phyloP scores from a whole-genome alignment of 768 basidiomycete genomes.

The Mycena vulgaris region DNA sequence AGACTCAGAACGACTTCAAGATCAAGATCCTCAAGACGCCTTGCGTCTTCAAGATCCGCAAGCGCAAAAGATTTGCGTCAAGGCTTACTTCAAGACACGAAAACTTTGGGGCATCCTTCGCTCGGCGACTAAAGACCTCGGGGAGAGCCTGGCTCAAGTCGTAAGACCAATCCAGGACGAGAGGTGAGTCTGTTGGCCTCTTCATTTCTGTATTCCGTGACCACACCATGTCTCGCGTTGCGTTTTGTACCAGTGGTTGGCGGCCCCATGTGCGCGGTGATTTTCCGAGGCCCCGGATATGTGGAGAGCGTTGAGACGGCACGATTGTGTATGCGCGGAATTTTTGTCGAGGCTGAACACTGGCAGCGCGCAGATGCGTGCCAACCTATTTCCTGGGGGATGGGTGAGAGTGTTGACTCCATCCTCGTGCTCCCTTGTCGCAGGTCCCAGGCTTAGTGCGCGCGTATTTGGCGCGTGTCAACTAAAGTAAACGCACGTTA shows the following conservation, averaged over 20 bases:
- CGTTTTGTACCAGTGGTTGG: not conserved
- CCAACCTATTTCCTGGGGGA: slow-evolving; percentile 5
- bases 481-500: slow-evolving; percentile 17
- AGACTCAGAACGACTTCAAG: too few species aligned
- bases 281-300: not conserved
- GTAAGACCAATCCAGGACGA: too few species aligned
- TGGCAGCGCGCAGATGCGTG: slow-evolving; percentile 7
- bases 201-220: too few species aligned
- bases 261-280: not conserved
- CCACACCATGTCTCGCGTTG: too few species aligned
- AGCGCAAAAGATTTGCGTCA: not conserved
- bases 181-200: too few species aligned
- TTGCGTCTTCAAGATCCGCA: too few species aligned
- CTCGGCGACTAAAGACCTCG: not conserved
- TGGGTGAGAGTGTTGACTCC: slow-evolving; percentile 13
- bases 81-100: too few species aligned
- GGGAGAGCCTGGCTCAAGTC: not conserved
- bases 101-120: not conserved
- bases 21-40: too few species aligned
- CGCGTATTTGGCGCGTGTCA: slow-evolving; percentile 9
- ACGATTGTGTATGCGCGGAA: not conserved
- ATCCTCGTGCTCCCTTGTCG: slow-evolving; percentile 26
- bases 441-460: slow-evolving; percentile 2
- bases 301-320: too few species aligned
- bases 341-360: not conserved